Conservation (phyloP, 768 basidiomycete genomes). For the Lactifluus rugatus region DNA sequence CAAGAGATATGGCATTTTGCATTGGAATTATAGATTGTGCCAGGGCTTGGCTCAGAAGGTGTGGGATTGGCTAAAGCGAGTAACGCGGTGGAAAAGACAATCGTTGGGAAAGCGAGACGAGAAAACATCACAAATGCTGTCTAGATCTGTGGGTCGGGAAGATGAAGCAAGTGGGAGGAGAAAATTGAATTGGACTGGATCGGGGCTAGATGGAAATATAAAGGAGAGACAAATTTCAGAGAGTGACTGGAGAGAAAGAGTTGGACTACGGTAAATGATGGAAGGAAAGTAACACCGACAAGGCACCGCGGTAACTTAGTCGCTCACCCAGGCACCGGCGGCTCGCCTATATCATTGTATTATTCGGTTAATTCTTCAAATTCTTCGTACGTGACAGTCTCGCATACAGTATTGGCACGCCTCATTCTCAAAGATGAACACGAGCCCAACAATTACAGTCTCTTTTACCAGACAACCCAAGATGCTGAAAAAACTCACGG, state of each 20-base stretch:
- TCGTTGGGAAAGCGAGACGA: constrained; percentile 8
- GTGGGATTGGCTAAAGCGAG: constrained; percentile 44
- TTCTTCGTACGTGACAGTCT: too few species aligned
- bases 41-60: constrained; percentile 54
- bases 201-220: background rate
- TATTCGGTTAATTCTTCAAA: too few species aligned
- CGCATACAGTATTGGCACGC: too few species aligned
- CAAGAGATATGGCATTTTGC: constrained; percentile 47
- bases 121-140: constrained; percentile 8
- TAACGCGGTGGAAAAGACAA: constrained; percentile 13
- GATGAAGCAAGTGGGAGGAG: background rate
- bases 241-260: background rate
- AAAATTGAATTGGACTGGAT: background rate
- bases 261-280: background rate
- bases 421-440: too few species aligned
- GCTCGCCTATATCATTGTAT: too few species aligned
- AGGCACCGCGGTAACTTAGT: too few species aligned
- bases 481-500: too few species aligned
- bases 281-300: too few species aligned
- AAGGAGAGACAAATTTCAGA: constrained; percentile 1
- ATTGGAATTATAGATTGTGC: constrained; percentile 48
- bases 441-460: too few species aligned
- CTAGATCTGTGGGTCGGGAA: background rate
- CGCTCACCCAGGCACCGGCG: too few species aligned
- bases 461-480: too few species aligned